phyloP scores from a whole-genome alignment of 2,329 filamentous ascomycete genomes.

The Juglanconis juglandina region DNA sequence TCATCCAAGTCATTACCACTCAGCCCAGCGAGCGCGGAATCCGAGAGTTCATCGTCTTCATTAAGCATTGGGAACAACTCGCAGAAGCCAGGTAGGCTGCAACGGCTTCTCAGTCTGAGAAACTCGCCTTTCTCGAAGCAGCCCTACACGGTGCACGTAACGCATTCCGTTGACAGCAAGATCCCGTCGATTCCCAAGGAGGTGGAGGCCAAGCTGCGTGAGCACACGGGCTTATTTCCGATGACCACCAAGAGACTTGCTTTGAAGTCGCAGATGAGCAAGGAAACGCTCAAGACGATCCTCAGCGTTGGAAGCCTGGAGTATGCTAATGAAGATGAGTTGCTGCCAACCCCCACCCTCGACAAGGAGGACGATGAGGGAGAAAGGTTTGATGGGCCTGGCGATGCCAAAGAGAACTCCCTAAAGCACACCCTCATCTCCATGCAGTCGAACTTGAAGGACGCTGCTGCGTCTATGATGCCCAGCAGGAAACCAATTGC shows the following conservation, averaged over 20 bases:
- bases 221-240: constrained; percentile 32
- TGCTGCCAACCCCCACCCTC: constrained; percentile 14
- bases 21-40: constrained; percentile 26
- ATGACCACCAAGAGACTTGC: constrained; percentile 34
- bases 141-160: constrained; percentile 30
- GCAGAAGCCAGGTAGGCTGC: constrained; percentile 36
- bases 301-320: constrained; percentile 48
- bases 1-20: constrained; percentile 25
- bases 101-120: constrained; percentile 38
- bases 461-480: constrained; percentile 27
- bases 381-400: not conserved
- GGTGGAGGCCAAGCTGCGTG: constrained; percentile 33
- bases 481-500: constrained; percentile 28
- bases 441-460: constrained; percentile 24
- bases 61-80: constrained; percentile 33
- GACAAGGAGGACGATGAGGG: constrained; percentile 7
- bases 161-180: constrained; percentile 30
- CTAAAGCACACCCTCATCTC: constrained; percentile 26
- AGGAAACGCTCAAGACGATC: constrained; percentile 48
- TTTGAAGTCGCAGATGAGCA: constrained; percentile 39
- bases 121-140: constrained; percentile 26
- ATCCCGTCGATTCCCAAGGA: constrained; percentile 36
- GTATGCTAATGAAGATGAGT: constrained; percentile 23
- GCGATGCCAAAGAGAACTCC: constrained; percentile 16
- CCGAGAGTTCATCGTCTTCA: constrained; percentile 28